These are phyloP conservation scores for Candida morakotiae DNA, from an alignment of 805 yeast species.

Conservation along the genomic window DNA sequence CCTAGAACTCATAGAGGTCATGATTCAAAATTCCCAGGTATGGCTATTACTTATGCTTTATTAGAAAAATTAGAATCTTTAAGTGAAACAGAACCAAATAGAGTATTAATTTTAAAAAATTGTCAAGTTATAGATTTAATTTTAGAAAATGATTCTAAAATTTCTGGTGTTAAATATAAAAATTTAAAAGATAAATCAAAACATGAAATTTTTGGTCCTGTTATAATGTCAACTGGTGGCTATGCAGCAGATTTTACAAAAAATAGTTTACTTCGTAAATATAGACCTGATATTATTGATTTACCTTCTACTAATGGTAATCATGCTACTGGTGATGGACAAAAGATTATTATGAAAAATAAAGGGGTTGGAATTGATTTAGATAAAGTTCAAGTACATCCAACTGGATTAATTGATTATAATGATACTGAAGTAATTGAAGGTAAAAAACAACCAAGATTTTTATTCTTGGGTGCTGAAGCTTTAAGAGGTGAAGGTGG, in stretches of 20 bases:
- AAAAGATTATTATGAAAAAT: constrained; percentile 46
- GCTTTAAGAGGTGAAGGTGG: constrained; percentile 68
- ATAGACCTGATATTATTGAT: constrained; percentile 53
- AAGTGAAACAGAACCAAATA: constrained; percentile 41
- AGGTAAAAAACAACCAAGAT: constrained; percentile 41
- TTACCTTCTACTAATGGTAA: constrained; percentile 60
- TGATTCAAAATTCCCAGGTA: constrained; percentile 61
- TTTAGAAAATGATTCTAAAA: constrained; percentile 20
- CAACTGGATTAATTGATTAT: constrained; percentile 57
- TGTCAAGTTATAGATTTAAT: constrained; percentile 43
- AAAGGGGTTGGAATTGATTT: constrained; percentile 57
- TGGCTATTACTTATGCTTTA: constrained; percentile 56
- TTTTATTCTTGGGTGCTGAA: constrained; percentile 60
- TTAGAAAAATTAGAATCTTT: constrained; percentile 46
- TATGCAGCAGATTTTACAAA: constrained; percentile 61
- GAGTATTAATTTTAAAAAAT: constrained; percentile 38
- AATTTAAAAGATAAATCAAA: constrained; percentile 28
- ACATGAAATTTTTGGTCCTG: constrained; percentile 47
- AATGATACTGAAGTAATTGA: constrained; percentile 40
- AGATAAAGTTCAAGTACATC: constrained; percentile 66
- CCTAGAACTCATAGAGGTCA: constrained; percentile 81
- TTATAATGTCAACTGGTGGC: constrained; percentile 62
- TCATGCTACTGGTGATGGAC: constrained; percentile 64
- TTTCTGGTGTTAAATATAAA: constrained; percentile 31
- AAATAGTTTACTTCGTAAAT: constrained; percentile 48